phyloP scores from a whole-genome alignment of 2,329 filamentous ascomycete species.

The Diaporthe caulivora region DNA sequence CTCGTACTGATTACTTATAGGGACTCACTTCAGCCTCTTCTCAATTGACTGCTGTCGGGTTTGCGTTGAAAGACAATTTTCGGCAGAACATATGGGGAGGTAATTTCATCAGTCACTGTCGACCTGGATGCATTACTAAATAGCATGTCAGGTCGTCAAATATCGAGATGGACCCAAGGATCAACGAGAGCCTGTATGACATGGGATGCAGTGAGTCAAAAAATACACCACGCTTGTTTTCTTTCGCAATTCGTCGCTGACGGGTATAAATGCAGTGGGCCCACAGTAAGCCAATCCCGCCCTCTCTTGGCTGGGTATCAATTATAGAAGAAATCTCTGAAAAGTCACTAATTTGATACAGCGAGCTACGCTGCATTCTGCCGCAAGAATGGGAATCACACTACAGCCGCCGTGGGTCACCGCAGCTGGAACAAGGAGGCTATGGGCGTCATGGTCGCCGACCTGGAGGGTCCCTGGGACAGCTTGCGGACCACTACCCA shows the following conservation, averaged over 20 bases:
- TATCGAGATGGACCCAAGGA: background rate
- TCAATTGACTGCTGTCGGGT: background rate
- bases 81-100: background rate
- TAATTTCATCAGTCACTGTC: background rate
- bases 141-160: background rate
- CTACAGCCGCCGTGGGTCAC: background rate
- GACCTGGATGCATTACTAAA: background rate
- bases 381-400: background rate
- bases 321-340: background rate
- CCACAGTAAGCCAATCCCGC: background rate
- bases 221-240: background rate
- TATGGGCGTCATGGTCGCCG: background rate
- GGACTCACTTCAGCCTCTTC: background rate
- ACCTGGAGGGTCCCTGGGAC: background rate
- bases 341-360: background rate
- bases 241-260: background rate
- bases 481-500: background rate
- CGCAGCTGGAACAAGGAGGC: constrained; percentile 9
- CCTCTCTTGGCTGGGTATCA: background rate
- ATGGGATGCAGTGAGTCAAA: background rate
- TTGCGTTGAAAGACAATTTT: background rate
- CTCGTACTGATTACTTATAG: background rate
- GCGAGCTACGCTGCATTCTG: background rate
- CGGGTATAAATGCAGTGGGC: background rate
- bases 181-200: background rate